These are phyloP conservation scores for Quercus parvula DNA, from an alignment of 306 rosid species.

Conservation along the genomic window DNA sequence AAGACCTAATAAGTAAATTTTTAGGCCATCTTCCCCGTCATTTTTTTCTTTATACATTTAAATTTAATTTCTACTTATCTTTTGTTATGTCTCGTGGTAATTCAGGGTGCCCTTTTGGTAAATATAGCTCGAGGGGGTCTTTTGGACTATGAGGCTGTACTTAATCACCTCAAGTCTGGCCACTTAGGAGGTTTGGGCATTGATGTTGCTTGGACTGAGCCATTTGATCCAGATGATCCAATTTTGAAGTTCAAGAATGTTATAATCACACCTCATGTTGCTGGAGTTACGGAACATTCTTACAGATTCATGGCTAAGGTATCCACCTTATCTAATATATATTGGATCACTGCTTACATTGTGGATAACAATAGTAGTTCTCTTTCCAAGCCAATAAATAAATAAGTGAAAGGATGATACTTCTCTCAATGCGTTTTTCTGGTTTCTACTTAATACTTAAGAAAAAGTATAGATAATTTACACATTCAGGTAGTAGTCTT, in stretches of 20 bases:
- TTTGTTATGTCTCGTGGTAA: background rate
- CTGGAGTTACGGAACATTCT: slow-evolving; percentile 78
- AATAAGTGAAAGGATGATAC: background rate
- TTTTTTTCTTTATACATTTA: background rate
- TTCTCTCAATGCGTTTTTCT: background rate
- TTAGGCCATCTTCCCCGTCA: background rate
- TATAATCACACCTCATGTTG: slow-evolving; percentile 84
- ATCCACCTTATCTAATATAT: slow-evolving; percentile 1
- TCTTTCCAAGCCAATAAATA: background rate
- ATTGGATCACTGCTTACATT: background rate
- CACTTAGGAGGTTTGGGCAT: slow-evolving; percentile 86
- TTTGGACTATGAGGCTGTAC: slow-evolving; percentile 63
- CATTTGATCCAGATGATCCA: slow-evolving; percentile 69
- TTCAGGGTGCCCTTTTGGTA: slow-evolving; percentile 81
- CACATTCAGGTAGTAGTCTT: background rate
- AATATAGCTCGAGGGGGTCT: slow-evolving; percentile 77
- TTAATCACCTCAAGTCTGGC: slow-evolving; percentile 49
- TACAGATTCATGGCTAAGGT: slow-evolving; percentile 90
- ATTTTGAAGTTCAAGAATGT: slow-evolving; percentile 69
- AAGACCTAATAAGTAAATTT: background rate
- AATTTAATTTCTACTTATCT: background rate
- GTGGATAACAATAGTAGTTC: background rate
- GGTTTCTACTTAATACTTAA: background rate
- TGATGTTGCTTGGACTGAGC: slow-evolving; percentile 93
- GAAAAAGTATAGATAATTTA: background rate